Conservation (phyloP, 306 rosid species). For the Gastrolobium bilobum region DNA sequence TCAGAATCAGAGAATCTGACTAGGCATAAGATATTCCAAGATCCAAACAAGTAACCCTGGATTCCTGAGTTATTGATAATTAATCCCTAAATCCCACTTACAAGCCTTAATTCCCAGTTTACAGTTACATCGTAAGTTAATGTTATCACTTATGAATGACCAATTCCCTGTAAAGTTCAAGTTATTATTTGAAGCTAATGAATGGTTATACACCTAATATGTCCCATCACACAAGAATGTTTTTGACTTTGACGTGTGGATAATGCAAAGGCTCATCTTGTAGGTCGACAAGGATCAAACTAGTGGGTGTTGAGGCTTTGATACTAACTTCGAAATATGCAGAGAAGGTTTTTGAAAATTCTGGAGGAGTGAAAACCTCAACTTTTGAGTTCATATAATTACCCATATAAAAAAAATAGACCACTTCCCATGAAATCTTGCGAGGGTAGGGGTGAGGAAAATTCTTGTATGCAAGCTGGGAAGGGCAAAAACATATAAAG, state of each 20-base stretch:
- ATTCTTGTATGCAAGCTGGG: background rate
- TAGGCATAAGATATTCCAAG: background rate
- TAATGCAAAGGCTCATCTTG: background rate
- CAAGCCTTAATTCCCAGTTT: background rate
- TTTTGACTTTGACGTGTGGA: background rate
- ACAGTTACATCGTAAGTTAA: background rate
- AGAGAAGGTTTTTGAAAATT: background rate
- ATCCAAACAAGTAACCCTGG: slow-evolving; percentile 4
- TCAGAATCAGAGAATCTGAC: background rate
- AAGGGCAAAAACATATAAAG: slow-evolving; percentile 18
- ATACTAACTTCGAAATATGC: background rate
- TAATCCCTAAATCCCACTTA: background rate
- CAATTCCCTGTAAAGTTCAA: background rate
- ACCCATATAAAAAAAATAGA: background rate
- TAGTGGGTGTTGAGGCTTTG: background rate
- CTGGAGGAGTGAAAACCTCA: background rate
- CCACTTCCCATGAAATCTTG: too few species aligned
- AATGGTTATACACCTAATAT: background rate
- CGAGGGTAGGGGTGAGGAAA: too few species aligned
- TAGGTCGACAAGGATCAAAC: background rate
- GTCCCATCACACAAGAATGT: background rate
- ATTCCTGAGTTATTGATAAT: background rate
- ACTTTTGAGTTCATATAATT: background rate
- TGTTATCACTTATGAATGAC: background rate
- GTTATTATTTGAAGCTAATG: background rate